Evolutionary conservation across 345 rosid species (phyloP).

Genomic region (Salix udensis): DNA sequence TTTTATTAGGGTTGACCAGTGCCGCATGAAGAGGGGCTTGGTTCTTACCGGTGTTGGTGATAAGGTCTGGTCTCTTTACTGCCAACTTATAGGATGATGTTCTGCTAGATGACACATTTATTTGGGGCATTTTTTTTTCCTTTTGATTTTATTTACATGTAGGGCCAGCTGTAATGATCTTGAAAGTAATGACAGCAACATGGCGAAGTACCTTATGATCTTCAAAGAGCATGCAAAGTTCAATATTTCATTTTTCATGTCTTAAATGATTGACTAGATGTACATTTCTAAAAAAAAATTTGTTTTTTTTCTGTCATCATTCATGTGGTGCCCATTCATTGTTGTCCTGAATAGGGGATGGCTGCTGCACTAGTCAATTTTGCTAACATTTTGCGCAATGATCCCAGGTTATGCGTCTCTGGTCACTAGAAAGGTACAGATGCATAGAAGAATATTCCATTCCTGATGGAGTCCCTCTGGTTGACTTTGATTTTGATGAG

Average conservation of each 20-base stretch:
- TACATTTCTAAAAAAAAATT: background rate
- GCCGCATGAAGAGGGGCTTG: constrained; percentile 79
- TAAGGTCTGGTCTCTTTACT: constrained; percentile 41
- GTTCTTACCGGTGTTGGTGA: constrained; percentile 93
- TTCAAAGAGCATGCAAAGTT: background rate
- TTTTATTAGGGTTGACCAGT: constrained; percentile 62
- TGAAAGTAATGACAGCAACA: background rate
- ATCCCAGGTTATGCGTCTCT: constrained; percentile 79
- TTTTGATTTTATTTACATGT: background rate
- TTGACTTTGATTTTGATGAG: constrained; percentile 93
- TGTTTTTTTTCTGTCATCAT: background rate
- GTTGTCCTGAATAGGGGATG: background rate
- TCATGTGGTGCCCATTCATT: background rate
- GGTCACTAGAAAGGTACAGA: constrained; percentile 68
- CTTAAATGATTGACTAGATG: background rate
- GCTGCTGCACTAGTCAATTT: background rate
- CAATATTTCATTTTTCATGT: background rate
- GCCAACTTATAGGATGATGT: too few relatives aligned
- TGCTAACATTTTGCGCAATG: constrained; percentile 10
- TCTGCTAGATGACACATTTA: too few relatives aligned
- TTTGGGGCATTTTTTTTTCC: background rate
- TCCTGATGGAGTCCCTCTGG: constrained; percentile 48
- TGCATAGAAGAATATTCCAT: constrained; percentile 68
- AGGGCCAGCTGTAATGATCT: background rate
- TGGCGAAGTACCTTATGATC: background rate